Conservation (phyloP, 306 rosid species). For the Ochetophila trinervis region DNA sequence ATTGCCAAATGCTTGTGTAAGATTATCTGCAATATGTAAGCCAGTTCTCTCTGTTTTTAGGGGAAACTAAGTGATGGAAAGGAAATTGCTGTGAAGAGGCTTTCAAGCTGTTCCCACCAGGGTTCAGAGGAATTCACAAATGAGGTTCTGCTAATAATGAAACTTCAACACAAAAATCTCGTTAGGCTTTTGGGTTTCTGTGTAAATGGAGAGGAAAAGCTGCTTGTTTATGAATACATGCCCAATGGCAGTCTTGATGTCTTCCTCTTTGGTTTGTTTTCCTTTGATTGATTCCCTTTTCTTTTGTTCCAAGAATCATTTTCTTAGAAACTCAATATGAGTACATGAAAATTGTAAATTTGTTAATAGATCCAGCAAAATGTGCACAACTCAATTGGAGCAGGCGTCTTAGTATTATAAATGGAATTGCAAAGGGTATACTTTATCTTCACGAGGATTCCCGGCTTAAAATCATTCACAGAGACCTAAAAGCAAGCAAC, state of each 20-base stretch:
- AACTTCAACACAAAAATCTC: constrained; percentile 74
- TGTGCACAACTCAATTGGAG: constrained; percentile 44
- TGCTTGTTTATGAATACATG: constrained; percentile 65
- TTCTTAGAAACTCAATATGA: not conserved
- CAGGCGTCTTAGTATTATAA: constrained; percentile 41
- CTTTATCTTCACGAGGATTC: constrained; percentile 68
- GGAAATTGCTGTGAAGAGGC: constrained; percentile 66
- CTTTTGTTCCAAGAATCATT: not conserved
- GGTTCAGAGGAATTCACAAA: constrained; percentile 62
- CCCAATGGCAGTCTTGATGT: constrained; percentile 60
- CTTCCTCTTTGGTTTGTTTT: constrained; percentile 52
- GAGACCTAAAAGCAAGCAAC: constrained; percentile 69
- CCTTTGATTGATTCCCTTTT: not conserved
- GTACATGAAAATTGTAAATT: not conserved
- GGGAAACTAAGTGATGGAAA: constrained; percentile 47
- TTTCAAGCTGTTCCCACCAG: constrained; percentile 49
- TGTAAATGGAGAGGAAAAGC: constrained; percentile 44
- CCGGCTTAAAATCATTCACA: constrained; percentile 51
- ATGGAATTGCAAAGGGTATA: constrained; percentile 59
- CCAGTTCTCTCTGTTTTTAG: constrained; percentile 22
- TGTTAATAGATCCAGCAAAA: constrained; percentile 3
- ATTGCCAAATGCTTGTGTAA: not conserved
- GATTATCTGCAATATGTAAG: not conserved
- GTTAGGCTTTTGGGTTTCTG: constrained; percentile 64
- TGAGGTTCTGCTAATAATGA: constrained; percentile 59